Base-by-base conservation (phyloP, 202 grass and related monocot genomes). In the Digitaria exilis region DNA sequence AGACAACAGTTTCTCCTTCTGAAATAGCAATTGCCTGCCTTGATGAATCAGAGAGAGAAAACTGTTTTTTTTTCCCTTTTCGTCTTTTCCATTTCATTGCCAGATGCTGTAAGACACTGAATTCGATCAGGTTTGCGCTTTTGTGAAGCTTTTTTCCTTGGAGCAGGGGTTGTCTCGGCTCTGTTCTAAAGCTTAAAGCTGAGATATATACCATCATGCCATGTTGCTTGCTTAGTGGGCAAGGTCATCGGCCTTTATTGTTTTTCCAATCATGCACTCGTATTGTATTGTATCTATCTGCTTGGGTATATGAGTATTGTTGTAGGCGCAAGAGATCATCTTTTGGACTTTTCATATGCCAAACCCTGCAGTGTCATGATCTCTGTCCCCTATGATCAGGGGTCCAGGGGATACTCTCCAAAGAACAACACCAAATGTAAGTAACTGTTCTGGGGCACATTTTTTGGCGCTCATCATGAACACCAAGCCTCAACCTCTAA, bases 141-240 rank as follows among this genome's bases (percentile, higher is more conserved):
- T 70, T 39, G 28, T 67, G 41, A 76, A 87, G 61, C 70, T 69
- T 42, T 69, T 42, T 68, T 14, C 60, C 41, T 7, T 3, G 82
- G 41, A 49, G 55, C 68, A 48, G 7, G 28, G 41, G 11, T 42
- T 32, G 29, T 26, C 13, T 13, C 57, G 12, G 25, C 12, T 25
- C 13, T 60, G 24, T n/a, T 42, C 52, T 26, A 82, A 82, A 55
- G 45, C 18, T 32, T 77, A 82, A 82, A 71, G 43, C 21, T 62
- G 43, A 71, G 18, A 41, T 59, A 43, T 54, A 46, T 42, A 65
- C 26, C 75, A 77, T 71, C 63, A 82, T 77, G 31, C 2, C 37
- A 9, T 7, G 12, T 54, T 77, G 52, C 55, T 87, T 87, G 78
- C 63, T 77, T 82, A 82, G 52, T 70, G 54, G 54, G 32, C 72